These are phyloP conservation scores for Penicillium italicum DNA, from an alignment of 2,329 filamentous ascomycete genomes.

Conservation along the genomic window DNA sequence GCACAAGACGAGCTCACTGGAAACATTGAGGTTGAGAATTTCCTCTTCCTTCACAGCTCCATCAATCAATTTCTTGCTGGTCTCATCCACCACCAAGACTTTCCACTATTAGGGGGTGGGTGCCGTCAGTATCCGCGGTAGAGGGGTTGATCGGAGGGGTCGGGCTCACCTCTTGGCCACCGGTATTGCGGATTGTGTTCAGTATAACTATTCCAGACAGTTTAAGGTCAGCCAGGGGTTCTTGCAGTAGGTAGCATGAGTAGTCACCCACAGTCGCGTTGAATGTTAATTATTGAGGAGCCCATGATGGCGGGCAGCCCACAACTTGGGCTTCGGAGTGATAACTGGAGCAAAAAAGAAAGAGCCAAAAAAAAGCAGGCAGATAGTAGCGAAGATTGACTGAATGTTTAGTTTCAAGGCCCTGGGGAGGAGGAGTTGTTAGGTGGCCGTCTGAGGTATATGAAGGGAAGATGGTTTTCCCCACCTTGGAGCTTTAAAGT, in stretches of 20 bases:
- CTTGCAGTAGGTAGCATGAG: constrained; percentile 1
- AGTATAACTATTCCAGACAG: constrained; percentile 59
- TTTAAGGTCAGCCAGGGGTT: constrained; percentile 11
- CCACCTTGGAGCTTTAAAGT: constrained; percentile 28
- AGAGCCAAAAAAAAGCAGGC: background rate
- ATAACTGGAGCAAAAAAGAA: background rate
- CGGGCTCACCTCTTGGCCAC: constrained; percentile 68
- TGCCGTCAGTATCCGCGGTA: constrained; percentile 28
- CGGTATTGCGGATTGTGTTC: constrained; percentile 71
- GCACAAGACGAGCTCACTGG: constrained; percentile 60
- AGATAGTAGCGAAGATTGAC: background rate
- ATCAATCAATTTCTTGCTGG: constrained; percentile 78
- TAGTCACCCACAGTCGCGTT: constrained; percentile 64
- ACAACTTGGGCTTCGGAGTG: constrained; percentile 21
- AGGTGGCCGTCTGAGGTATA: constrained; percentile 27
- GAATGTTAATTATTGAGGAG: constrained; percentile 77
- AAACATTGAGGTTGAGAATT: constrained; percentile 93
- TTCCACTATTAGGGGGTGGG: constrained; percentile 69
- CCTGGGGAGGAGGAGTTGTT: background rate
- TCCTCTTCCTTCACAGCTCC: constrained; percentile 94
- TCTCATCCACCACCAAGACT: constrained; percentile 83
- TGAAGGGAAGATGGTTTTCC: constrained; percentile 26
- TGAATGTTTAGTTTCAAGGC: background rate
- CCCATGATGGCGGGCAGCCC: constrained; percentile 59
- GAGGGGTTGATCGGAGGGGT: constrained; percentile 24